phyloP scores from a whole-genome alignment of 2,329 filamentous ascomycete genomes.

The Intubia oerlemansii region DNA sequence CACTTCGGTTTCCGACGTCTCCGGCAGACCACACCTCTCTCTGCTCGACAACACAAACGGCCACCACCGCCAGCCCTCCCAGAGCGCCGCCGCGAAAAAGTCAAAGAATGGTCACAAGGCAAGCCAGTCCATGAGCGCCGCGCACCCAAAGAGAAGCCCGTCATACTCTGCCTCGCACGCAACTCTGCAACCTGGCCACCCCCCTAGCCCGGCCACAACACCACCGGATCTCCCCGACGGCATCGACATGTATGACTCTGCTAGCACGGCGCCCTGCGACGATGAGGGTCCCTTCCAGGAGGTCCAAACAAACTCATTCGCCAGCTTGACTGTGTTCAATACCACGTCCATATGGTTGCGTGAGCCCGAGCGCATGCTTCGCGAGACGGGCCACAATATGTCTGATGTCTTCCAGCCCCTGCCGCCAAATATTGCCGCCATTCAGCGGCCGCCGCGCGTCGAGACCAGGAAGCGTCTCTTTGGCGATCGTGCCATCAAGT shows the following conservation, averaged over 20 bases:
- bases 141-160: conserved; percentile 41
- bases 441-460: conserved; percentile 23
- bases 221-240: conserved; percentile 44
- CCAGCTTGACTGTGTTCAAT: conserved; percentile 52
- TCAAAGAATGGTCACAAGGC: conserved; percentile 63
- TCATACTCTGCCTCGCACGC: conserved; percentile 39
- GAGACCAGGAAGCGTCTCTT: conserved; percentile 34
- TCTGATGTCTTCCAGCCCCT: conserved; percentile 46
- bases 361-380: conserved; percentile 45
- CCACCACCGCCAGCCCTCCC: conserved; percentile 27
- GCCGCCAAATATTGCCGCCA: conserved; percentile 20
- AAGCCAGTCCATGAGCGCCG: conserved; percentile 54
- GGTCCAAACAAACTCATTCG: conserved; percentile 56
- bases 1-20: conserved; percentile 31
- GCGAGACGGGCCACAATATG: conserved; percentile 42
- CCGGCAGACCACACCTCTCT: conserved; percentile 20
- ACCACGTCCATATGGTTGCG: conserved; percentile 60
- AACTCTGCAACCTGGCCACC: conserved; percentile 23
- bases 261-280: conserved; percentile 56
- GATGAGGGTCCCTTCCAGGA: conserved; percentile 30
- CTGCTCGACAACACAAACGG: conserved; percentile 13
- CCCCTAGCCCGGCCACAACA: conserved; percentile 57
- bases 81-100: conserved; percentile 33
- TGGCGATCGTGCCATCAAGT: too few relatives aligned
- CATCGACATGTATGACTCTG: conserved; percentile 47